Evolutionary conservation across 805 yeast genomes (phyloP).

Genomic region (Brettanomyces naardenensis): DNA sequence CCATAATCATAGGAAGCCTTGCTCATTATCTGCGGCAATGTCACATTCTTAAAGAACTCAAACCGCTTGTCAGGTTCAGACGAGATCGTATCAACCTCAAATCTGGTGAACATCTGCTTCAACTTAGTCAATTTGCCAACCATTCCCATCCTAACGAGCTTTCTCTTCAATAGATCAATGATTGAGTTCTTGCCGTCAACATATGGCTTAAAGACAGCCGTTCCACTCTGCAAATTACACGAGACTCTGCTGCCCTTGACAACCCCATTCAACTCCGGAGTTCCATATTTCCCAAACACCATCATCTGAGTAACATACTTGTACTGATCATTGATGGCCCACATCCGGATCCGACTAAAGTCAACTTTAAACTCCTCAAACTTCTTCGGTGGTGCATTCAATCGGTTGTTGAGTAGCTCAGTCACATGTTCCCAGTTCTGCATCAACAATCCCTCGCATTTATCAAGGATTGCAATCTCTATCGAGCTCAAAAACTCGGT

Average conservation of each 20-base stretch:
- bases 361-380: constrained; percentile 61
- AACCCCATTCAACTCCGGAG: constrained; percentile 76
- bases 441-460: constrained; percentile 78
- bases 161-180: constrained; percentile 52
- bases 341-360: constrained; percentile 84
- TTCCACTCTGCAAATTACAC: constrained; percentile 46
- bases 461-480: constrained; percentile 73
- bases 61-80: constrained; percentile 80
- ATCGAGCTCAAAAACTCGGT: constrained; percentile 83
- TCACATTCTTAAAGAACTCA: constrained; percentile 65
- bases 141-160: constrained; percentile 21
- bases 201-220: constrained; percentile 44
- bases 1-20: constrained; percentile 63
- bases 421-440: constrained; percentile 87
- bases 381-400: constrained; percentile 72
- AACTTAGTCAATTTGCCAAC: constrained; percentile 37
- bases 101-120: constrained; percentile 64
- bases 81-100: constrained; percentile 45
- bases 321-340: constrained; percentile 83
- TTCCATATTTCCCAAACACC: constrained; percentile 62
- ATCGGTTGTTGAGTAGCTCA: constrained; percentile 54
- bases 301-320: constrained; percentile 68
- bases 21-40: constrained; percentile 65
- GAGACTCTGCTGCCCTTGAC: constrained; percentile 35
- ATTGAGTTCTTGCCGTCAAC: constrained; percentile 41